Conservation (phyloP, 2,329 filamentous ascomycete species). For the Westerdykella ornata region DNA sequence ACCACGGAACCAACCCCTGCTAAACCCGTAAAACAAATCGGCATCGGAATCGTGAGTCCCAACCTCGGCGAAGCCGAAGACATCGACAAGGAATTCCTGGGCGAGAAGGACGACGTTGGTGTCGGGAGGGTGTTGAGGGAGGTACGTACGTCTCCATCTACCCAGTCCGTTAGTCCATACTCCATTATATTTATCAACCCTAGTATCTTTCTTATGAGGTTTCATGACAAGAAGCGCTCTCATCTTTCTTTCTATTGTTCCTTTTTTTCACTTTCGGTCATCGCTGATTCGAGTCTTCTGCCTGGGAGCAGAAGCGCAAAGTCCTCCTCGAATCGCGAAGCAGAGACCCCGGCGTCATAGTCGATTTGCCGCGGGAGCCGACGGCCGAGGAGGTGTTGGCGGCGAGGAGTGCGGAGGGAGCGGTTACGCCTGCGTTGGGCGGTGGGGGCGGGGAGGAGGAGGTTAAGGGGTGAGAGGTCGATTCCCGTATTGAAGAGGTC, state of each 20-base stretch:
- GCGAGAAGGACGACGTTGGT: constrained; percentile 13
- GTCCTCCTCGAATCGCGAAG: constrained; percentile 34
- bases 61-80: constrained; percentile 22
- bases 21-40: background rate
- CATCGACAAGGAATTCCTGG: constrained; percentile 26
- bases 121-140: constrained; percentile 15
- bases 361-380: constrained; percentile 41
- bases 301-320: constrained; percentile 35
- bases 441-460: background rate
- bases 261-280: background rate
- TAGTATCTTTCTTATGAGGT: no score
- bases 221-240: no score
- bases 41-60: constrained; percentile 11
- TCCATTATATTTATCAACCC: no score
- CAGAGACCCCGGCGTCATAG: constrained; percentile 41
- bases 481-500: no score
- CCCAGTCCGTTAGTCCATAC: no score
- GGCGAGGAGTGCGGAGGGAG: constrained; percentile 15
- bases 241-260: background rate
- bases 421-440: constrained; percentile 9
- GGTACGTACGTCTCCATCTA: constrained; percentile 13
- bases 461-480: background rate
- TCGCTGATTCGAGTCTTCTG: background rate
- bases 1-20: no score
- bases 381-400: constrained; percentile 41